Conservation (phyloP, 345 rosid species). For the Gossypium turneri region DNA sequence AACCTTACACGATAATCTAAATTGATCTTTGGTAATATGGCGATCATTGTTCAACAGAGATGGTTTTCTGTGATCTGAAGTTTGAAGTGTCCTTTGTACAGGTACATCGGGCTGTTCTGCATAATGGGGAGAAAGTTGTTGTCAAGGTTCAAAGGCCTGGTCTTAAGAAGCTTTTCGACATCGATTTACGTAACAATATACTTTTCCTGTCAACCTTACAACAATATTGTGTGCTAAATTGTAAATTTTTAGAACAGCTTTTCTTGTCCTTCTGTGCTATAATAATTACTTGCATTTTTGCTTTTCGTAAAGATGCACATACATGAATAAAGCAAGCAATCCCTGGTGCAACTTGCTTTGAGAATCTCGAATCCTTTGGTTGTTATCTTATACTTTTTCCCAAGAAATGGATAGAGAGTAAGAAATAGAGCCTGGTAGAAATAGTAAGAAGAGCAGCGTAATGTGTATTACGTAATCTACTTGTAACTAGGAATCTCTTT, state of each 20-base stretch:
- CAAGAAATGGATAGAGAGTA: neutral
- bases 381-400: neutral
- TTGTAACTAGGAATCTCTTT: neutral
- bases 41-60: neutral
- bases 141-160: constrained; percentile 97
- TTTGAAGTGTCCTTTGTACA: constrained; percentile 26
- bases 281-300: neutral
- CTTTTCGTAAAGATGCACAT: neutral
- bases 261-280: neutral
- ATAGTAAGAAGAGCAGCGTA: neutral
- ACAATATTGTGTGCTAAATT: neutral
- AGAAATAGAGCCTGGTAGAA: constrained; percentile 1
- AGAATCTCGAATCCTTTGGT: neutral
- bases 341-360: constrained; percentile 1
- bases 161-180: constrained; percentile 85
- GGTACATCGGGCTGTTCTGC: constrained; percentile 93
- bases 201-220: constrained; percentile 1
- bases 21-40: neutral
- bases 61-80: constrained; percentile 24
- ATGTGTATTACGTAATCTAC: neutral
- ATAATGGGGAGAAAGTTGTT: constrained; percentile 85
- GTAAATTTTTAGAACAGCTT: neutral
- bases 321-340: neutral
- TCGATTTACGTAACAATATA: constrained; percentile 59
- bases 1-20: neutral